A percentile compares a stretch with the other conserved stretches of the same genome.
phyloP scores from a whole-genome alignment of 148 eudicot genomes.

The Hydrangea macrophylla region DNA sequence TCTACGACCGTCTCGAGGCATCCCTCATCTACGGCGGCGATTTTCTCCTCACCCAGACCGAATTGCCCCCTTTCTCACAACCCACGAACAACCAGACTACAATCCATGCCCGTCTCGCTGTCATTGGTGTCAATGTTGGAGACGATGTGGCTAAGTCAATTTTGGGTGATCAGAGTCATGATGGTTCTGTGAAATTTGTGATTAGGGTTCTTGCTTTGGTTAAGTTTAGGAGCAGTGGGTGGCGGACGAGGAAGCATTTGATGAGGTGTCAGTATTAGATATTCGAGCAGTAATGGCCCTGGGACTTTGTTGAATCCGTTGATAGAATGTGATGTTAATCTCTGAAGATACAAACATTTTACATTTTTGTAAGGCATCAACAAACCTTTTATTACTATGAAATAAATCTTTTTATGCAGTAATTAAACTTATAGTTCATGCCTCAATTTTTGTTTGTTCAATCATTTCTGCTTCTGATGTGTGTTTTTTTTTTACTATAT shows the following conservation, averaged over 20 bases:
- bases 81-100: background rate
- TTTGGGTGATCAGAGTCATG: background rate
- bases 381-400: background rate
- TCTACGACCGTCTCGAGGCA: slow-evolving; percentile 9
- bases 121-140: slow-evolving; percentile 5
- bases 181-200: slow-evolving; percentile 15
- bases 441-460: background rate
- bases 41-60: background rate
- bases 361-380: background rate
- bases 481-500: background rate
- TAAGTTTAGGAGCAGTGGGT: slow-evolving; percentile 14
- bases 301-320: slow-evolving; percentile 16
- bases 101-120: background rate
- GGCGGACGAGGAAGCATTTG: slow-evolving; percentile 8
- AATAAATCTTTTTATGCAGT: background rate
- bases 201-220: slow-evolving; percentile 11
- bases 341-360: background rate
- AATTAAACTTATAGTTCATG: background rate
- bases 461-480: background rate
- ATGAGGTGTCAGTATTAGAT: slow-evolving; percentile 19
- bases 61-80: slow-evolving; percentile 18
- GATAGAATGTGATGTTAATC: slow-evolving; percentile 1
- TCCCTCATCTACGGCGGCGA: slow-evolving; percentile 5
- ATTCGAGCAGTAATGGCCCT: background rate
- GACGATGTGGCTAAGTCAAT: background rate